Evolutionary conservation across 1,284 basidiomycete genomes (phyloP).

Genomic region (Irpex sp.): DNA sequence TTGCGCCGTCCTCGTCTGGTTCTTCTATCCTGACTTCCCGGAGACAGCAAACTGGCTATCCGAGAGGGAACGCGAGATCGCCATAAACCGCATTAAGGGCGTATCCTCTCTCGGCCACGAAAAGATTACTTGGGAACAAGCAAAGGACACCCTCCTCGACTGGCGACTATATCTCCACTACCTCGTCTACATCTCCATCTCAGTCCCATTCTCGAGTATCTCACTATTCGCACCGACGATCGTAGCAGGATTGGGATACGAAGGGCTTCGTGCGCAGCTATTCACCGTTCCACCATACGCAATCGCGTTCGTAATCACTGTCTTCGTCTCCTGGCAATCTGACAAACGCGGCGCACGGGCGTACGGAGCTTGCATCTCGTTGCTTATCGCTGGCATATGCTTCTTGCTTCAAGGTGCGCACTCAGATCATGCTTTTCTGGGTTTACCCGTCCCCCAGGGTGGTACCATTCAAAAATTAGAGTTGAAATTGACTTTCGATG

Average conservation of each 20-base stretch:
- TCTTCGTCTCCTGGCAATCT: conserved; percentile 17
- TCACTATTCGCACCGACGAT: conserved; percentile 35
- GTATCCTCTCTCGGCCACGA: conserved; percentile 25
- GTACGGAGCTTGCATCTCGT: conserved; percentile 10
- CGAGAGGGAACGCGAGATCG: conserved; percentile 10
- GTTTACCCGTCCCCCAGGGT: conserved; percentile 10
- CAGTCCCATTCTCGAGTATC: conserved; percentile 30
- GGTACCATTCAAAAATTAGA: conserved; percentile 6
- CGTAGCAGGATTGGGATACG: conserved; percentile 39
- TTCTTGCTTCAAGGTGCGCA: conserved; percentile 25
- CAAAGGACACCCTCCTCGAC: conserved; percentile 24
- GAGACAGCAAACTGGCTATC: conserved; percentile 14
- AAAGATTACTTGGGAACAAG: conserved; percentile 25
- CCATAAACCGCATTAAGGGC: conserved; percentile 24
- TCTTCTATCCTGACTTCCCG: conserved; percentile 12
- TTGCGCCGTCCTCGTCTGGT: conserved; percentile 7
- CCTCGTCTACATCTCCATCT: conserved; percentile 27
- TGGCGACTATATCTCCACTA: conserved; percentile 31
- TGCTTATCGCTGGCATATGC: conserved; percentile 14
- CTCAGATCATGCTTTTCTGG: neutral
- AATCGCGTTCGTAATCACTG: conserved; percentile 32
- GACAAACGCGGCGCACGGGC: conserved; percentile 13
- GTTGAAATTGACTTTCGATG: neutral
- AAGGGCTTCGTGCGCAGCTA: conserved; percentile 45
- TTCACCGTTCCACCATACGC: conserved; percentile 54